Percentiles rank a stretch among this genome's conserved stretches.
These are phyloP conservation scores for Tolypocladium pustulatum DNA, from an alignment of 2,329 filamentous ascomycete genomes.

Conservation along the genomic window DNA sequence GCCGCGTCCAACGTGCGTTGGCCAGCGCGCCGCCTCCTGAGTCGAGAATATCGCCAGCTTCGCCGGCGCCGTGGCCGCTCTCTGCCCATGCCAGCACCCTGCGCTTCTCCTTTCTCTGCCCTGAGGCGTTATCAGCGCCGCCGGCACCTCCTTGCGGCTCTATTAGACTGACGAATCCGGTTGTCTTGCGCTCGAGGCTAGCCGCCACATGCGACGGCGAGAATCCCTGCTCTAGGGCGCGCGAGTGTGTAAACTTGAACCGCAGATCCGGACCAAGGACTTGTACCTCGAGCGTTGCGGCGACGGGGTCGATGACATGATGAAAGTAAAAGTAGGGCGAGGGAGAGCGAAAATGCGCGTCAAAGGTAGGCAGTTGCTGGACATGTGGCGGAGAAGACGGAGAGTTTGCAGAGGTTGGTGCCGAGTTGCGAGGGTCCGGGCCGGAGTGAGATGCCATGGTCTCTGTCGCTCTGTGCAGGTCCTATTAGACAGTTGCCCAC, in stretches of 20 bases:
- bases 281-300: constrained; percentile 14
- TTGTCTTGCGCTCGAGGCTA: constrained; percentile 17
- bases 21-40: constrained; percentile 11
- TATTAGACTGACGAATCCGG: constrained; percentile 19
- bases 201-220: not conserved
- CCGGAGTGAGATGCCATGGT: constrained; percentile 3
- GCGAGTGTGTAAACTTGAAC: constrained; percentile 17
- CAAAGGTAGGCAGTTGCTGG: constrained; percentile 8
- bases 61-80: constrained; percentile 20
- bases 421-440: not conserved
- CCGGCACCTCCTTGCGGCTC: not conserved
- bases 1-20: constrained; percentile 19
- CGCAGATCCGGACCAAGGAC: constrained; percentile 21
- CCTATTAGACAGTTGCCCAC: not conserved
- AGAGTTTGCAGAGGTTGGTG: not conserved
- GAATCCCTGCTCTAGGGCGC: constrained; percentile 4
- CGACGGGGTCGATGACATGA: constrained; percentile 15
- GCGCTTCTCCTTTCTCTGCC: constrained; percentile 2
- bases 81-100: constrained; percentile 20
- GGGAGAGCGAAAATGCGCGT: constrained; percentile 8
- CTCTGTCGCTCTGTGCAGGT: not conserved
- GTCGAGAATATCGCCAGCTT: constrained; percentile 18
- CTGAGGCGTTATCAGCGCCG: no score
- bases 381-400: not conserved
- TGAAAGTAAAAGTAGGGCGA: constrained; percentile 18